These are phyloP conservation scores for Paspalum vaginatum DNA, from an alignment of 176 grass and related monocot genomes.

Conservation along the genomic window DNA sequence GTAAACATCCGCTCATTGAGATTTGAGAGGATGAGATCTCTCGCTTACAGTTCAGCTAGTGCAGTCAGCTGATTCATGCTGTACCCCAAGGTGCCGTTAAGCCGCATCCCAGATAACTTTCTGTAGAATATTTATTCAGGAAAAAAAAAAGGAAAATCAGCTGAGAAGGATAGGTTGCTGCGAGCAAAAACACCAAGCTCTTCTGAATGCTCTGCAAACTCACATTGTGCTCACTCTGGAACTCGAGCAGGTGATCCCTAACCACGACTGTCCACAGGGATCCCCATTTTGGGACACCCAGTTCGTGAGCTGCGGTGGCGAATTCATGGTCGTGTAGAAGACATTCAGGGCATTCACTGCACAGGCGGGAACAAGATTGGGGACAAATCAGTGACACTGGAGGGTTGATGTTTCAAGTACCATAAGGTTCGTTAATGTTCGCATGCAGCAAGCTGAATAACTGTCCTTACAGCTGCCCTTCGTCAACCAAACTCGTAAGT, in stretches of 20 bases:
- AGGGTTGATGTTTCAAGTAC: constrained; percentile 22
- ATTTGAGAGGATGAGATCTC: constrained; percentile 8
- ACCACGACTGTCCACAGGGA: constrained; percentile 86
- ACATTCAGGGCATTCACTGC: constrained; percentile 80
- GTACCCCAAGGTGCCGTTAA: constrained; percentile 89
- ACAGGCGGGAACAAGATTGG: constrained; percentile 19
- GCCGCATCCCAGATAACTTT: constrained; percentile 70
- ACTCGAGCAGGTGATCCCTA: constrained; percentile 69
- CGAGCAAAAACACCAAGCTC: background rate
- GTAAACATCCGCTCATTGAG: background rate
- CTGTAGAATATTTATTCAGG: constrained; percentile 41
- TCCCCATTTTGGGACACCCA: constrained; percentile 82
- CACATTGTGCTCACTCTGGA: constrained; percentile 80
- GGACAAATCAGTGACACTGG: background rate
- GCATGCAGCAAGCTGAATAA: constrained; percentile 14
- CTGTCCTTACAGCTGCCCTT: background rate
- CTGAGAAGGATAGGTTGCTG: constrained; percentile 8
- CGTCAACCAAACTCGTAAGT: constrained; percentile 7
- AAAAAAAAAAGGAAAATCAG: constrained; percentile 29
- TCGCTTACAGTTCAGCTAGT: constrained; percentile 74
- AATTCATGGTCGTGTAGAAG: constrained; percentile 78
- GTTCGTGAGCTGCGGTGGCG: constrained; percentile 65
- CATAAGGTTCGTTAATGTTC: background rate
- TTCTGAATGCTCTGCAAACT: constrained; percentile 52
- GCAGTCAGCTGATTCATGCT: constrained; percentile 75